These are phyloP conservation scores for Orbilia brochopaga DNA, from an alignment of 2,329 filamentous ascomycete species.

Conservation along the genomic window DNA sequence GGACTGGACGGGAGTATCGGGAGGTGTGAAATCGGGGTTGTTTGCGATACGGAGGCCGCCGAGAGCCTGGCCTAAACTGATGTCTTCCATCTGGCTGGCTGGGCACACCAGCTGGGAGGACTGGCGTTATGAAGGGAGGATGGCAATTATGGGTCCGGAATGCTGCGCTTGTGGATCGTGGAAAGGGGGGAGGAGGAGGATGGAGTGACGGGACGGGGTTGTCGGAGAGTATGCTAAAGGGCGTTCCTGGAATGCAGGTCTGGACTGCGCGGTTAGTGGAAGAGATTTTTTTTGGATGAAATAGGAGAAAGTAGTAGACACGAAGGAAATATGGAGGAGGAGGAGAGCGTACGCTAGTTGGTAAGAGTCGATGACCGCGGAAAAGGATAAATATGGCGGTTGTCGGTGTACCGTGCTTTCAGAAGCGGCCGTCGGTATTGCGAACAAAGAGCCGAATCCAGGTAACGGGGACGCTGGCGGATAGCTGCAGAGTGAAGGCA, in stretches of 20 bases:
- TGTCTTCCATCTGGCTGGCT: conserved; percentile 77
- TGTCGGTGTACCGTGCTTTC: not conserved
- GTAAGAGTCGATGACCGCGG: not conserved
- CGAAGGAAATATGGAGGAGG: not conserved
- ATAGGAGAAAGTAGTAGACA: not conserved
- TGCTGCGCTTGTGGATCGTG: not conserved
- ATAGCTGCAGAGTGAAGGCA: conserved; percentile 13
- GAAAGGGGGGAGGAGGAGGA: not conserved
- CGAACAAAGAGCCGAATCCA: not conserved
- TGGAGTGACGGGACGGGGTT: no score
- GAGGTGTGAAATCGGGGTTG: conserved; percentile 63
- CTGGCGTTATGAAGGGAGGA: conserved; percentile 4
- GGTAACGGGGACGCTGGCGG: conserved; percentile 13
- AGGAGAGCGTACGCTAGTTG: not conserved
- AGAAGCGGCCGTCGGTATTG: not conserved
- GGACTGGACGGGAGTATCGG: conserved; percentile 44
- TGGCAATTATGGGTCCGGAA: not conserved
- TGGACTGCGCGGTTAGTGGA: not conserved
- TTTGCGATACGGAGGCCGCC: conserved; percentile 96
- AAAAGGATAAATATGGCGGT: not conserved
- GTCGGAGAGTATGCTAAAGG: not conserved
- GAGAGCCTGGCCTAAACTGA: conserved; percentile 88
- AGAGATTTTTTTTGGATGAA: not conserved
- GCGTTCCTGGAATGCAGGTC: not conserved
- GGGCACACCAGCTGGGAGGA: conserved; percentile 5